phyloP scores from a whole-genome alignment of 2,329 filamentous ascomycete species.

The Fusarium floridanum region DNA sequence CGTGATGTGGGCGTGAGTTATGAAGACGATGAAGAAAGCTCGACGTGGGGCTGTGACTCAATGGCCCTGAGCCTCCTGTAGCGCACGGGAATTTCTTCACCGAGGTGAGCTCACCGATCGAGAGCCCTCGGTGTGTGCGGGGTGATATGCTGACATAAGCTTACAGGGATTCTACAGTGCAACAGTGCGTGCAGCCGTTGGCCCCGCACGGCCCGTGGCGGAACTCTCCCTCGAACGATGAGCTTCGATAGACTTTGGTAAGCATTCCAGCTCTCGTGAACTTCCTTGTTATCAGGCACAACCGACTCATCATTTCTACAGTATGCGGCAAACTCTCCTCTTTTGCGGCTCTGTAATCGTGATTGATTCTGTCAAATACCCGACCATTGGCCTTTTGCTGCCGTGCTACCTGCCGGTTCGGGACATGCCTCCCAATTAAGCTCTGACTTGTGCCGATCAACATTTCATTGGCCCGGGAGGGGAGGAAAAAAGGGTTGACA shows the following conservation, averaged over 20 bases:
- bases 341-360: background rate
- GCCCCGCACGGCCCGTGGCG: background rate
- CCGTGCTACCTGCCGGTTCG: slow-evolving; percentile 1
- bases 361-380: background rate
- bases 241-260: slow-evolving; percentile 29
- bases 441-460: slow-evolving; percentile 3
- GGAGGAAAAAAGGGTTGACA: slow-evolving; percentile 1
- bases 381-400: slow-evolving; percentile 3
- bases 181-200: background rate
- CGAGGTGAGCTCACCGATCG: slow-evolving; percentile 39
- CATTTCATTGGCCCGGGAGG: slow-evolving; percentile 1
- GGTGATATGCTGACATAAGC: slow-evolving; percentile 32
- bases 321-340: background rate
- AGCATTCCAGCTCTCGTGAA: slow-evolving; percentile 35
- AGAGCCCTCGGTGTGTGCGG: slow-evolving; percentile 23
- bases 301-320: slow-evolving; percentile 5
- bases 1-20: slow-evolving; percentile 20
- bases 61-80: slow-evolving; percentile 26
- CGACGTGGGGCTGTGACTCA: slow-evolving; percentile 48
- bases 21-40: slow-evolving; percentile 32
- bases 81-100: slow-evolving; percentile 44
- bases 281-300: slow-evolving; percentile 2
- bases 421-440: background rate
- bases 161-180: background rate
- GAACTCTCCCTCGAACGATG: slow-evolving; percentile 12